Evolutionary conservation across 768 basidiomycete species (phyloP), one percentile per base, ranked within the genome.

Genomic region (Pisolithus microcarpus): DNA sequence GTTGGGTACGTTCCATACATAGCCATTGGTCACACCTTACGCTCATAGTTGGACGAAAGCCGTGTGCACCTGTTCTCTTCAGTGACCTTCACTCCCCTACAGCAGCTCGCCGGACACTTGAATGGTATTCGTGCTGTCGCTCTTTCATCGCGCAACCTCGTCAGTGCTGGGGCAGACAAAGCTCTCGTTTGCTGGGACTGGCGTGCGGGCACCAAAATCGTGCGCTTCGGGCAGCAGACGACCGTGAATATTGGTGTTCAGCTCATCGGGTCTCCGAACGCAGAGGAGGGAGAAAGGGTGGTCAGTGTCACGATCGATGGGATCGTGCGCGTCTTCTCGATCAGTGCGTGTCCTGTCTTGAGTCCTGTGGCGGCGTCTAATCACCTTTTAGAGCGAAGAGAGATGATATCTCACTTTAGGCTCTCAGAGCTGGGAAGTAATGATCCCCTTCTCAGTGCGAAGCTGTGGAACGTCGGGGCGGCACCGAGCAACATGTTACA

Each of bases 261-360:
- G 67, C 78, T 94, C 26, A 78, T 92, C 30, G 77, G 78, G 38
- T 76, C 78, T 19, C 70, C 62, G 10, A 59, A 65, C 10, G 58
- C 52, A 26, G 63, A 66, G 11, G 86, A 87, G 55, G 87, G 87
- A 9, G 91, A 94, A 65, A 75, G 86, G 30, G 84, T 94, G 19
- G 85, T 93, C n/a, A 78, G 90, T 51, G 87, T 93, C 26, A 94
- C 91, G 2, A 91, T 95, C 57, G 91, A 95, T 66, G 91, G 90
- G 1, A 84, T 92, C 38, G 91, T 94, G 18, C 72, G 91, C 43
- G 88, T 91, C 18, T 94, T 93, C 67, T 91, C 89, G 1, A 95
- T 95, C 59, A 80, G 89, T 89, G 55, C 64, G 74, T 85, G 72
- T 4, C 16, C 46, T 34, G 34, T 11, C 40, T 7, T 31, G 11